Base-by-base conservation (phyloP, 2,329 filamentous ascomycete species). In the Aspergillus flavus region DNA sequence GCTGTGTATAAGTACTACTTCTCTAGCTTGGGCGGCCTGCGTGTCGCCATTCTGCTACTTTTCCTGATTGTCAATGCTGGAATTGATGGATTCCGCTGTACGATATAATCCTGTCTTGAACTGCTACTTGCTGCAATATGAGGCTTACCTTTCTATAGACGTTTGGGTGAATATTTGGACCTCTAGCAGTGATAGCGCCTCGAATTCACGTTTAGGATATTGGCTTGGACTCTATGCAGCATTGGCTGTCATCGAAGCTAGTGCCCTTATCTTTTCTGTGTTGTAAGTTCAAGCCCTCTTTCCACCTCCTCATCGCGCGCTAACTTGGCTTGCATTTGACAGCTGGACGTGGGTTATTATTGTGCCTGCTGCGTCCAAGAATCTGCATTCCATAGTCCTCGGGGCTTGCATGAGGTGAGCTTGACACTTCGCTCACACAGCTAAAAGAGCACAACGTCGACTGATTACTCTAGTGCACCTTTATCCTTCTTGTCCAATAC, bases 401-500 rank as follows among this genome's bases (percentile, higher is more conserved):
- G 48, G 57, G 14, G 30, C 69, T 58, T 64, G 59, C 21, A 61
- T 65, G 58, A 72, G 30, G 50, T 54, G 10, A 36, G 50, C 19
- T 30, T 50, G 3, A 6, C 4, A 26, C 14, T 0, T 30, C 28
- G 16, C 10, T 53, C 48, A 34, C 48, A 12, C 30, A 50, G 23
- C 46, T 26, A 50, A 12, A 50, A 30, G 26, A 30, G 26, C 26
- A 50, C 14, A 30, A 6, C 6, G 9, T 54, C 9, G 9, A 36
- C 30, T 36, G 36, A 50, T 7, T 11, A 2, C 16, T 36, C 6
- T 9, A 54, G 73, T 48, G 78, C 79, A n/a, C 74, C 78, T 23
- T 70, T 81, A 69, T 76, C 76, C 3, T 82, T 81, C 68, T 79
- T 83, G 59, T 72, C 78, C 0, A 75, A 74, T 6, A 79, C 78